phyloP scores from a whole-genome alignment of 1,284 basidiomycete genomes.

The Rhizopogon hawkerae region DNA sequence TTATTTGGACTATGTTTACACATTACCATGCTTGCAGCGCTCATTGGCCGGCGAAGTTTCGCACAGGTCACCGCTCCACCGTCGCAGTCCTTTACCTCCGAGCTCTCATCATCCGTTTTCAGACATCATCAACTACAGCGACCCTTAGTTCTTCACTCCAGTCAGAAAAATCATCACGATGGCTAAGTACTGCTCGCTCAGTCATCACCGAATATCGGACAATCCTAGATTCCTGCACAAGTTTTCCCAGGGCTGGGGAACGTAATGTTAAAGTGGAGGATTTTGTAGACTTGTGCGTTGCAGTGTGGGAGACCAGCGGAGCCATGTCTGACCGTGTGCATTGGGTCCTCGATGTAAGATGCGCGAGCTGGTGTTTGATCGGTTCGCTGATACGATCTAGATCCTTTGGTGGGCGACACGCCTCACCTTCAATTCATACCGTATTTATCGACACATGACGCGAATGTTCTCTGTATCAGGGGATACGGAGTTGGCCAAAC shows the following conservation, averaged over 20 bases:
- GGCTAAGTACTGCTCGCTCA: conserved; percentile 57
- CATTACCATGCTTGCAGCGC: conserved; percentile 56
- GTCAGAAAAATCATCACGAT: conserved; percentile 36
- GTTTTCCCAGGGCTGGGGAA: conserved; percentile 80
- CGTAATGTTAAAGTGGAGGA: conserved; percentile 75
- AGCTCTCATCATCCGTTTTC: conserved; percentile 51
- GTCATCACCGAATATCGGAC: conserved; percentile 63
- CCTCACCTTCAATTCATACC: conserved; percentile 85
- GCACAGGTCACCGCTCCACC: conserved; percentile 62
- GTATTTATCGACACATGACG: conserved; percentile 75
- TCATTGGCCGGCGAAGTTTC: conserved; percentile 70
- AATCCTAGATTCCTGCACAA: conserved; percentile 58
- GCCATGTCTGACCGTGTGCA: conserved; percentile 48
- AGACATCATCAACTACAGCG: conserved; percentile 16
- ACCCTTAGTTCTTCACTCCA: conserved; percentile 11
- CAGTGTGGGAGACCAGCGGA: conserved; percentile 71
- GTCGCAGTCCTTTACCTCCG: conserved; percentile 65
- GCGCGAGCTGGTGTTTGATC: background rate
- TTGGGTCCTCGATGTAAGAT: conserved; percentile 67
- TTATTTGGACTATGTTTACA: conserved; percentile 51
- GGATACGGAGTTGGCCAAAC: conserved; percentile 60
- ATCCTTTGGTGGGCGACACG: conserved; percentile 88
- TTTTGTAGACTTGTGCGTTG: conserved; percentile 76
- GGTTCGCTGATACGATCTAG: conserved; percentile 27
- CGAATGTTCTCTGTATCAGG: conserved; percentile 61